Evolutionary conservation across 2,329 filamentous ascomycete species (phyloP).

Genomic region (Colletotrichum tropicale): DNA sequence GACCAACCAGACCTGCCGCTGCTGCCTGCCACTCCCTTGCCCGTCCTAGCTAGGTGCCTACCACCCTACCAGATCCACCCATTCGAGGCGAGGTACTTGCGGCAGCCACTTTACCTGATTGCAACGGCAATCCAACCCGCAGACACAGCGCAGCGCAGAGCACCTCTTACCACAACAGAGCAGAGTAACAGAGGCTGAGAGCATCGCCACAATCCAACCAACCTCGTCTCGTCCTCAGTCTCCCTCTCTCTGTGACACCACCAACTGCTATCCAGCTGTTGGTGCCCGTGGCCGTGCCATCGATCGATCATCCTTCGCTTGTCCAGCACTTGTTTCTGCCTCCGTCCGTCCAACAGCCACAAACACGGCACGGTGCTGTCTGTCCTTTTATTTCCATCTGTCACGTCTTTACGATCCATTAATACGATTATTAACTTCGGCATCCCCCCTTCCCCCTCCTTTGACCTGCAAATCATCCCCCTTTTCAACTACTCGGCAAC

Average conservation of each 20-base stretch:
- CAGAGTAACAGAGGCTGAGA: not conserved
- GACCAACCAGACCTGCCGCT: not conserved
- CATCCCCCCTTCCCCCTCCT: not conserved
- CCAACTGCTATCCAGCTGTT: not conserved
- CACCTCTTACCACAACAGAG: not conserved
- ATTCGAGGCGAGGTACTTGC: not conserved
- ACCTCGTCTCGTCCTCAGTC: not conserved
- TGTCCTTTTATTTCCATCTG: not conserved
- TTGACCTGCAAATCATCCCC: not conserved
- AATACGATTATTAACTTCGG: not conserved
- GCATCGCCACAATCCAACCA: conserved; percentile 2
- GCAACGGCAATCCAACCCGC: not conserved
- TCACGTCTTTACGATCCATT: not conserved
- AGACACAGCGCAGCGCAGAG: not conserved
- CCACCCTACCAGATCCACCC: not conserved
- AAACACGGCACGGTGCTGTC: not conserved
- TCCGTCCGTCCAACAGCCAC: not conserved
- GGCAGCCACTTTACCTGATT: not conserved
- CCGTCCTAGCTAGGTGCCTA: not conserved
- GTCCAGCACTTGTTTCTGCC: not conserved
- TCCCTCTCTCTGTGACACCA: conserved; percentile 1
- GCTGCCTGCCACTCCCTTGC: not conserved
- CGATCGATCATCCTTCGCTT: not conserved
- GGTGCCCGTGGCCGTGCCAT: conserved; percentile 3
- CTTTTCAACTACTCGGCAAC: not conserved